Evolutionary conservation across 768 basidiomycete genomes (phyloP).

Genomic region (Dacryopinax spathularia): DNA sequence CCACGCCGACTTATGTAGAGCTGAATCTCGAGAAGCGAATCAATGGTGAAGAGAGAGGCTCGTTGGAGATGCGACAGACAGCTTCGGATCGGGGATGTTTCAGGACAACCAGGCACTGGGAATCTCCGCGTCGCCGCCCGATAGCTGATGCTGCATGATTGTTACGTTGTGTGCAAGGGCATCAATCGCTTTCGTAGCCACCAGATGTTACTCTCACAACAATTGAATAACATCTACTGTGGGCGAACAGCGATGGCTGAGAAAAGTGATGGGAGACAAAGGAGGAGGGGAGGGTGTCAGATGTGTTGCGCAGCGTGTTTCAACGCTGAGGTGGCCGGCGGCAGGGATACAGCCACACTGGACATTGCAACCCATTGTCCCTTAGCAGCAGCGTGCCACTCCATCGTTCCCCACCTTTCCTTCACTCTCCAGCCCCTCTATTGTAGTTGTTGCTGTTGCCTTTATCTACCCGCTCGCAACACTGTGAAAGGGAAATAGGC

Average conservation of each 20-base stretch:
- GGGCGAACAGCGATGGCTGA: neutral
- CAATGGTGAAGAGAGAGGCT: too few relatives aligned
- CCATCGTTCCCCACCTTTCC: neutral
- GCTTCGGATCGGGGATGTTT: too few relatives aligned
- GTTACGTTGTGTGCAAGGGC: too few relatives aligned
- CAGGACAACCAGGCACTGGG: too few relatives aligned
- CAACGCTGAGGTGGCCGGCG: neutral
- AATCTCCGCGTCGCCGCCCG: too few relatives aligned
- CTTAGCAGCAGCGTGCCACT: neutral
- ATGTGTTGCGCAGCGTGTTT: neutral
- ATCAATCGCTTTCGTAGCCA: too few relatives aligned
- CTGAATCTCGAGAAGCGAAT: too few relatives aligned
- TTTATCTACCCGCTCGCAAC: neutral
- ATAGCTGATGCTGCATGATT: too few relatives aligned
- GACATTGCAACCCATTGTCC: neutral
- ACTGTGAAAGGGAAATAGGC: neutral
- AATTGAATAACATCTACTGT: neutral
- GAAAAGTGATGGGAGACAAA: neutral
- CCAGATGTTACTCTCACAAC: too few relatives aligned
- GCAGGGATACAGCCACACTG: neutral
- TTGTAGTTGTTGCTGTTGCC: neutral
- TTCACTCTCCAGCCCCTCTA: neutral
- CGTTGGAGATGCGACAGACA: too few relatives aligned
- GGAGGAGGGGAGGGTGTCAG: neutral
- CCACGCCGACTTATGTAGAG: too few relatives aligned